Evolutionary conservation across 805 yeast species (phyloP).

Genomic region (Candida sakaeoensis): DNA sequence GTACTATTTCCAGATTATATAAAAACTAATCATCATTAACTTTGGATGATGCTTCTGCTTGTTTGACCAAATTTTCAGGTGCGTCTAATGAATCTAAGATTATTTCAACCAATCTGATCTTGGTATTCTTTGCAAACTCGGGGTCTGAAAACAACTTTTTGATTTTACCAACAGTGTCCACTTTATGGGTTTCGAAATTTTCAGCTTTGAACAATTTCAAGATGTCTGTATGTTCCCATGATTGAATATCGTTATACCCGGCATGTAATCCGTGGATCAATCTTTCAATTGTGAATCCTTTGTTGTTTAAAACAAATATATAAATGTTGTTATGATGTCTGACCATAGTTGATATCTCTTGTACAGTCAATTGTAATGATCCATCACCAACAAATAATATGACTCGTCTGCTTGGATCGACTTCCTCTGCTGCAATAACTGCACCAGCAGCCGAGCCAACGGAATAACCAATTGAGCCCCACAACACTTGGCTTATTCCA

Average conservation of each 20-base stretch:
- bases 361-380: slow-evolving; percentile 40
- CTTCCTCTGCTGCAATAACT: slow-evolving; percentile 29
- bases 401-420: slow-evolving; percentile 31
- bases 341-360: slow-evolving; percentile 37
- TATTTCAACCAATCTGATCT: slow-evolving; percentile 33
- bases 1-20: slow-evolving; percentile 46
- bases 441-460: slow-evolving; percentile 36
- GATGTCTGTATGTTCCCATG: slow-evolving; percentile 34
- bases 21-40: slow-evolving; percentile 18
- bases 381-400: slow-evolving; percentile 41
- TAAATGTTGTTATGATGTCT: slow-evolving; percentile 32
- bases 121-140: slow-evolving; percentile 26
- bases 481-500: slow-evolving; percentile 33
- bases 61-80: slow-evolving; percentile 33
- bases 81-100: slow-evolving; percentile 37
- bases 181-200: slow-evolving; percentile 24
- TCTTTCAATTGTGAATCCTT: slow-evolving; percentile 39
- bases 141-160: slow-evolving; percentile 22
- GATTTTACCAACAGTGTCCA: slow-evolving; percentile 24
- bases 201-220: slow-evolving; percentile 31
- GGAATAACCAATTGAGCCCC: slow-evolving; percentile 35
- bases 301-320: slow-evolving; percentile 38
- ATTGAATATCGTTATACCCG: slow-evolving; percentile 35
- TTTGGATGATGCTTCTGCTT: slow-evolving; percentile 29
- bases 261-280: slow-evolving; percentile 37